A percentile compares a stretch with the other conserved stretches of the same genome.
Evolutionary conservation across 2,329 filamentous ascomycete species (phyloP).

Genomic region (Pseudonectria foliicola): DNA sequence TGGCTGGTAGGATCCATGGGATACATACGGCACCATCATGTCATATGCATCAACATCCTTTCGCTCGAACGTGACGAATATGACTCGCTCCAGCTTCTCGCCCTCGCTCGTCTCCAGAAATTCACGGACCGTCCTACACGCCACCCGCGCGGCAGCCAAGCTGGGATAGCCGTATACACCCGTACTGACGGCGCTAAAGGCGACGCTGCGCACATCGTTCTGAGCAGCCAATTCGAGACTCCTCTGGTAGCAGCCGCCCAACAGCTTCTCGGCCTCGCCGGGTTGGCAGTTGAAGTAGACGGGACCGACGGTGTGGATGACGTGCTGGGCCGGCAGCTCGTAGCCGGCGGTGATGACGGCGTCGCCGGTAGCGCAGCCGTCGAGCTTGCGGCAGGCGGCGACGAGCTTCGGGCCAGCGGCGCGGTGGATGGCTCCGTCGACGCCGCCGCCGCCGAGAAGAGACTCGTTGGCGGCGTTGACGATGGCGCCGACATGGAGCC

Average conservation of each 20-base stretch:
- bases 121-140: constrained; percentile 50
- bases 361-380: constrained; percentile 67
- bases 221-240: constrained; percentile 66
- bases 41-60: constrained; percentile 75
- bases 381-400: constrained; percentile 62
- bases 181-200: constrained; percentile 80
- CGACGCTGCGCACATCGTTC: constrained; percentile 61
- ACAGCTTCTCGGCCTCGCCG: constrained; percentile 38
- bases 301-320: constrained; percentile 90
- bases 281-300: constrained; percentile 47
- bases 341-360: constrained; percentile 81
- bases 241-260: constrained; percentile 59
- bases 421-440: constrained; percentile 79
- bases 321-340: constrained; percentile 63
- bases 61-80: constrained; percentile 77
- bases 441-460: constrained; percentile 81
- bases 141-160: constrained; percentile 62
- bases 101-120: constrained; percentile 45
- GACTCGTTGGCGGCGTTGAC: constrained; percentile 85
- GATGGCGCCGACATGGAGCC: constrained; percentile 69
- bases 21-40: constrained; percentile 58
- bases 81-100: constrained; percentile 57
- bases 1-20: neutral
- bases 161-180: constrained; percentile 87
- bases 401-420: constrained; percentile 66